Base-by-base conservation (phyloP, 176 grass and related monocot genomes). In the Hsuehochloa calcarea region DNA sequence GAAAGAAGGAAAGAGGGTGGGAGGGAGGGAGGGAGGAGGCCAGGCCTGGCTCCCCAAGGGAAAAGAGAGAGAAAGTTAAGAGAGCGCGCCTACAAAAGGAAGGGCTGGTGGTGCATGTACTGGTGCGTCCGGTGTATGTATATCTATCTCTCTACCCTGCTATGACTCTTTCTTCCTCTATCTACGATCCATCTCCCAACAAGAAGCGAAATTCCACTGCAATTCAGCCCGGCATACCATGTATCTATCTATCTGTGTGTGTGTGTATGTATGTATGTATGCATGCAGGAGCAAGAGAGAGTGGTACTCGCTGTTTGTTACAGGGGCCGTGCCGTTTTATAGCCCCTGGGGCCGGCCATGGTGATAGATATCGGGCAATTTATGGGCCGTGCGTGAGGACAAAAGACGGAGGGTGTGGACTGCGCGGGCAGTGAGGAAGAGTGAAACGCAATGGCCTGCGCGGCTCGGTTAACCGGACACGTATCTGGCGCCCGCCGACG, bases 21-120 rank as follows among this genome's bases (percentile, higher is more conserved):
- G 80, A 52, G 64, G 15, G 31, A 43, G 49, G 39, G 80, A 52
- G 64, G 15, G 31, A 43, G 22, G 37, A 26, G 39, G 29, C 46
- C 80, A 31, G 41, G 20, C 67, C 72, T 38, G 44, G 8, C 58
- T 26, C 58, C 58, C 16, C 19, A 10, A 23, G 35, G 44, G 39
- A 49, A 41, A 43, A 25, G 8, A 65, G 70, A 31, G 13, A 12
- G 14, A 15, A 8, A 40, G 13, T 8, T 10, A 10, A 10, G 8
- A 19, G 44, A 20, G 31, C 25, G 79, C 68, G 47, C 84, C 85
- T 90, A 68, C 79, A 68, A 61, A 84, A 80, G 68, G 89, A 10
- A 52, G 84, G 74, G 80, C 80, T 75, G 82, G 82, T 68, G 73
- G 15, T 61, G 35, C 63, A 14, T 77, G 11, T 86, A 80, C 64